These are phyloP conservation scores for Penicillium cataractarum DNA, from an alignment of 495 filamentous ascomycete genomes.

Conservation along the genomic window DNA sequence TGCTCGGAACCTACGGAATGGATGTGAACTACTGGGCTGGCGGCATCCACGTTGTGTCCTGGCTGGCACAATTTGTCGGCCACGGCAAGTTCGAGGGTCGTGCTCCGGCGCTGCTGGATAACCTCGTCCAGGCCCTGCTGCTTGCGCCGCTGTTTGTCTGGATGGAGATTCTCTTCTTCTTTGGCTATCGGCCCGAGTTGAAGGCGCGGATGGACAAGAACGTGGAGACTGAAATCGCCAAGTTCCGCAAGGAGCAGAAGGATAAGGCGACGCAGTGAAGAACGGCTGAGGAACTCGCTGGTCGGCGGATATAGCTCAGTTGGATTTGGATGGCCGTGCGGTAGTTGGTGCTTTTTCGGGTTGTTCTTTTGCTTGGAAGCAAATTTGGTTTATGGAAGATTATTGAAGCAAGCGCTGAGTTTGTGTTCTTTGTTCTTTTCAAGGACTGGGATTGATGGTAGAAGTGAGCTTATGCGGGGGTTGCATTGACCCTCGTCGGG, in stretches of 20 bases:
- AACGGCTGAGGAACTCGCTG: not conserved
- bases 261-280: slow-evolving; percentile 24
- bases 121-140: slow-evolving; percentile 85
- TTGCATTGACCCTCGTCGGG: slow-evolving; percentile 8
- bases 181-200: slow-evolving; percentile 88
- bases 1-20: slow-evolving; percentile 65
- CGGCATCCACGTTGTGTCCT: slow-evolving; percentile 69
- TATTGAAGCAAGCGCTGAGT: slow-evolving; percentile 1
- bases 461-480: not conserved
- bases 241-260: slow-evolving; percentile 43
- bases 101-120: slow-evolving; percentile 88
- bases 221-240: slow-evolving; percentile 64
- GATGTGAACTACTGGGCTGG: slow-evolving; percentile 72
- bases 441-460: not conserved
- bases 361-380: not conserved
- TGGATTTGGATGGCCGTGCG: not conserved
- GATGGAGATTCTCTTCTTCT: slow-evolving; percentile 89
- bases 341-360: not conserved
- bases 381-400: not conserved
- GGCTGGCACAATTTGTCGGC: slow-evolving; percentile 88
- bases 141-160: slow-evolving; percentile 99
- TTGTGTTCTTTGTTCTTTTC: not conserved
- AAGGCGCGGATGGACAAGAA: slow-evolving; percentile 75
- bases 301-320: slow-evolving; percentile 2
- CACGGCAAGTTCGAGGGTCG: slow-evolving; percentile 89